phyloP scores from a whole-genome alignment of 345 rosid species.

The Bretschneidera sinensis region DNA sequence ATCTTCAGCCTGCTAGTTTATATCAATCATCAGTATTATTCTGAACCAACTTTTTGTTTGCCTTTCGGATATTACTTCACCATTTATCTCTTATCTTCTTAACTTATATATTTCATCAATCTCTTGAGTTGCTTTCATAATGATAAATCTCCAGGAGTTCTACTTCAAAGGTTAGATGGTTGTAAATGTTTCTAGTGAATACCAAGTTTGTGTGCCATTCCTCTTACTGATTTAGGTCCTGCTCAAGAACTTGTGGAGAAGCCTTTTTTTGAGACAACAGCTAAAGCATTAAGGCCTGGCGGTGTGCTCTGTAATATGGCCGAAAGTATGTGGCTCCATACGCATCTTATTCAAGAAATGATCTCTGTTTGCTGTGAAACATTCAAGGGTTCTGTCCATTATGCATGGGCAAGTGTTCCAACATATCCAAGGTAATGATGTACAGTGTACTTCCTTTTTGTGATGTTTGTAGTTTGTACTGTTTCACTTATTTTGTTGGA shows the following conservation, averaged over 20 bases:
- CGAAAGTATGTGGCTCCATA: slow-evolving; percentile 98
- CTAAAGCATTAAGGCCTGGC: slow-evolving; percentile 80
- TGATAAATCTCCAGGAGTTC: background rate
- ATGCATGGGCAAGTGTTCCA: slow-evolving; percentile 97
- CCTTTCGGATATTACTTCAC: no score
- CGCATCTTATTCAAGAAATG: slow-evolving; percentile 89
- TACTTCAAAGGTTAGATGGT: background rate
- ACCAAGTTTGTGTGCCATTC: background rate
- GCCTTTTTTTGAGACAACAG: slow-evolving; percentile 83
- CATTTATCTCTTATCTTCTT: no score
- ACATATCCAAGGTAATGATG: slow-evolving; percentile 80
- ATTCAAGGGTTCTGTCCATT: slow-evolving; percentile 78
- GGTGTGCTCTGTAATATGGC: slow-evolving; percentile 98
- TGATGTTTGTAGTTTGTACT: no score
- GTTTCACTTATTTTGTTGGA: background rate
- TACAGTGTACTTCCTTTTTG: no score
- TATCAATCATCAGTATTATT: no score
- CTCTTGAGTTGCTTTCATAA: no score
- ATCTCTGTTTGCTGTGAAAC: slow-evolving; percentile 62
- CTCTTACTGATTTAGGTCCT: slow-evolving; percentile 55
- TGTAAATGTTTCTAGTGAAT: background rate
- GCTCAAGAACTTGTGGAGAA: slow-evolving; percentile 91
- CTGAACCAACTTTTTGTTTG: no score
- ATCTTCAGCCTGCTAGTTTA: no score
- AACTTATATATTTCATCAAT: no score